phyloP scores from a whole-genome alignment of 2,329 filamentous ascomycete species.

The Alternaria solani region DNA sequence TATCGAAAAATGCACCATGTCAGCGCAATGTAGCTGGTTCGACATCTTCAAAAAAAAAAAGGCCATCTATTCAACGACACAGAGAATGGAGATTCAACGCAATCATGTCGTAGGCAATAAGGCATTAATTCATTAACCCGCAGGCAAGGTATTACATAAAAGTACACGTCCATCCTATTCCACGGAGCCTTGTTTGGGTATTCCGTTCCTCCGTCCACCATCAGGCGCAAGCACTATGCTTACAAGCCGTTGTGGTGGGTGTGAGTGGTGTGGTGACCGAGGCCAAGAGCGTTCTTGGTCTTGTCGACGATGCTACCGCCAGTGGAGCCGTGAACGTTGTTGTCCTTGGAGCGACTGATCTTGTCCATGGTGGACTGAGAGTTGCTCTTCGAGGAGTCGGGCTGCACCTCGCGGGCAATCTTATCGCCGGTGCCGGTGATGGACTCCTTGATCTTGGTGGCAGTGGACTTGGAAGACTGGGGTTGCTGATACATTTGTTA shows the following conservation, averaged over 20 bases:
- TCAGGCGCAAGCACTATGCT: neutral
- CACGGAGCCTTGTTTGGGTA: slow-evolving; percentile 14
- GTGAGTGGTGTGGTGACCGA: slow-evolving; percentile 48
- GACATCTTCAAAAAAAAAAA: no score
- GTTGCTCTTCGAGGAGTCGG: slow-evolving; percentile 63
- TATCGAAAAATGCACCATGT: neutral
- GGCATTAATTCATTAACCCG: slow-evolving; percentile 24
- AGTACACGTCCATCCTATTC: slow-evolving; percentile 17
- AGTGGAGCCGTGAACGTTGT: slow-evolving; percentile 48
- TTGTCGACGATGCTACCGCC: slow-evolving; percentile 55
- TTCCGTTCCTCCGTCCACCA: neutral
- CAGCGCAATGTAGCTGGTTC: no score
- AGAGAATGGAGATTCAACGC: neutral
- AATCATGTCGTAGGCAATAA: neutral
- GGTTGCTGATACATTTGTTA: slow-evolving; percentile 55
- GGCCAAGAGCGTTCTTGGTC: slow-evolving; percentile 58
- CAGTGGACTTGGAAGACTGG: slow-evolving; percentile 67
- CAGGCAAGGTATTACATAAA: slow-evolving; percentile 33
- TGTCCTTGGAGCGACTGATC: slow-evolving; percentile 50
- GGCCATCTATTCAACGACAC: neutral
- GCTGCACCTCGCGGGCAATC: slow-evolving; percentile 49
- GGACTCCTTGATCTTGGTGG: slow-evolving; percentile 65
- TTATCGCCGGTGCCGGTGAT: slow-evolving; percentile 66
- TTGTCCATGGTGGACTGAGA: slow-evolving; percentile 59
- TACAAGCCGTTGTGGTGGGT: slow-evolving; percentile 7